These are phyloP conservation scores for Ogataea parapolymorpha DNA, from an alignment of 805 yeast genomes.

Conservation along the genomic window DNA sequence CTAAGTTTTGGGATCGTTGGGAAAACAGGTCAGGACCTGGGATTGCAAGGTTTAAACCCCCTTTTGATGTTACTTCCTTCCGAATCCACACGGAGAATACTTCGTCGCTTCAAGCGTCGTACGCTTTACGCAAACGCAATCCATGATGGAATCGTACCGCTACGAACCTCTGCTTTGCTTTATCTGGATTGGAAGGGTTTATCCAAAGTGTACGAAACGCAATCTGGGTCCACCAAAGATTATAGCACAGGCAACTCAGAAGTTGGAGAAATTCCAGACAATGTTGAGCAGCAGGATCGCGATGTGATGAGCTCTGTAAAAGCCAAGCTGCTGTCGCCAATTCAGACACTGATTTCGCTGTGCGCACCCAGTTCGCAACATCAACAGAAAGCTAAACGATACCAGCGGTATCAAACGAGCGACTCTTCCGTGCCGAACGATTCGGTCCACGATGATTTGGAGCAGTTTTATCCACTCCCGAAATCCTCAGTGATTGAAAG, in stretches of 20 bases:
- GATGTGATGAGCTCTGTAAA: constrained; percentile 20
- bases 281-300: constrained; percentile 15
- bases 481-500: constrained; percentile 75
- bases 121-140: constrained; percentile 87
- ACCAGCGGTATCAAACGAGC: constrained; percentile 32
- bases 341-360: constrained; percentile 43
- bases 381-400: constrained; percentile 18
- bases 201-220: constrained; percentile 41
- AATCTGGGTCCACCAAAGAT: constrained; percentile 9
- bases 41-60: constrained; percentile 58
- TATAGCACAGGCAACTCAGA: constrained; percentile 8
- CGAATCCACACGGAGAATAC: constrained; percentile 63
- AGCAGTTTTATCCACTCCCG: constrained; percentile 40
- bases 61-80: constrained; percentile 72
- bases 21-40: constrained; percentile 86
- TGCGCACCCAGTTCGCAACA: constrained; percentile 38
- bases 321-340: constrained; percentile 33
- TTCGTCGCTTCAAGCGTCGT: constrained; percentile 62
- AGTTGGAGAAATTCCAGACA: constrained; percentile 33
- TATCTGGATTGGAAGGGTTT: constrained; percentile 84
- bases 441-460: constrained; percentile 14
- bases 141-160: constrained; percentile 94
- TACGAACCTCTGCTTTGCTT: constrained; percentile 82
- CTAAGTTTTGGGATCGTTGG: constrained; percentile 90
- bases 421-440: constrained; percentile 6